Evolutionary conservation across 2,329 filamentous ascomycete species (phyloP).

Genomic region (Onygena corvina): DNA sequence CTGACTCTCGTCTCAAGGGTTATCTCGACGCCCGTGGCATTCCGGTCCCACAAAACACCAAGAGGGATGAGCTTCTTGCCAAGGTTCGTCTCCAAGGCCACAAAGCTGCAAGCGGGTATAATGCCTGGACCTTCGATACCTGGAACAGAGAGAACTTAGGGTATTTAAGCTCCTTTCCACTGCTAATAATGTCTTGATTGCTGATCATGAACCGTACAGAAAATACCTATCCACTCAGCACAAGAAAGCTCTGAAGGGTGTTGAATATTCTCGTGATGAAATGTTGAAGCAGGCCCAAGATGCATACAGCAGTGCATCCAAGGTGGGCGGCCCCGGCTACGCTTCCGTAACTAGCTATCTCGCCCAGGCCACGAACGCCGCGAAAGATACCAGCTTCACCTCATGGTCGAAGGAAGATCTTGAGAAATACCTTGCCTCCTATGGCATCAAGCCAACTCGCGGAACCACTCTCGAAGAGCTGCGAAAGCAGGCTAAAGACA

Average conservation of each 20-base stretch:
- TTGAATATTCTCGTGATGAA: conserved; percentile 58
- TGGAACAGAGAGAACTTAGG: conserved; percentile 60
- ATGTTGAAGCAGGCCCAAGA: conserved; percentile 48
- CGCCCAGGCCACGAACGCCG: conserved; percentile 50
- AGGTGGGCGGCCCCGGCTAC: conserved; percentile 34
- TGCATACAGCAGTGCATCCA: conserved; percentile 37
- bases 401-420: conserved; percentile 60
- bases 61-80: conserved; percentile 60
- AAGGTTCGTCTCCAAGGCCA: conserved; percentile 62
- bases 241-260: conserved; percentile 48
- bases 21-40: conserved; percentile 67
- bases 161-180: conserved; percentile 20
- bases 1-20: conserved; percentile 62
- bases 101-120: conserved; percentile 56
- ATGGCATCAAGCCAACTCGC: conserved; percentile 58
- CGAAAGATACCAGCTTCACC: conserved; percentile 56
- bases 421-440: conserved; percentile 68
- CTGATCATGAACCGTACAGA: conserved; percentile 20
- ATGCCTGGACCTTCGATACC: conserved; percentile 68
- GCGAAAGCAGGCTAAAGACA: conserved; percentile 57
- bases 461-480: conserved; percentile 58
- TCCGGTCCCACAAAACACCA: conserved; percentile 59
- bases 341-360: conserved; percentile 63
- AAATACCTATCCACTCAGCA: conserved; percentile 40
- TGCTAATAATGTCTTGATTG: not conserved